Conservation (phyloP, 371 early-diverging fungal species). For the Mortierella sp. region DNA sequence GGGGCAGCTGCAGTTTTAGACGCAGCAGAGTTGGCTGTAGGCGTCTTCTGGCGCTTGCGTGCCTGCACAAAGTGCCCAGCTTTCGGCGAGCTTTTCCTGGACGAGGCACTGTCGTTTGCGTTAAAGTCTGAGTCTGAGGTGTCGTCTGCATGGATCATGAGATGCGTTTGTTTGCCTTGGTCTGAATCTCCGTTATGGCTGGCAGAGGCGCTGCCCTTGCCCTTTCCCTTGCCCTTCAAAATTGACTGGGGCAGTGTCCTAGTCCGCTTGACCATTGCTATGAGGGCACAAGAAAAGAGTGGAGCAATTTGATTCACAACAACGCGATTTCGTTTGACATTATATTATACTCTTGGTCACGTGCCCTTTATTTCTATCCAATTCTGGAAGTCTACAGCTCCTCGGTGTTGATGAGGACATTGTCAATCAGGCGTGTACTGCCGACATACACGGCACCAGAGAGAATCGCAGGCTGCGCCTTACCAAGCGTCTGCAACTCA, state of each 20-base stretch:
- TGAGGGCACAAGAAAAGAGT: no score
- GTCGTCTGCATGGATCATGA: neutral
- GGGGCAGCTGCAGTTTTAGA: conserved; percentile 9
- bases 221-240: no score
- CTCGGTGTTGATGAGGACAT: conserved; percentile 67
- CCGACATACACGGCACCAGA: conserved; percentile 92
- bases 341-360: no score
- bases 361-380: no score
- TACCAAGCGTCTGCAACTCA: conserved; percentile 66
- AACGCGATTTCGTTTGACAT: no score
- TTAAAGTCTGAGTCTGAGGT: neutral
- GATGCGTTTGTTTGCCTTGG: neutral
- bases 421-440: conserved; percentile 94
- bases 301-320: no score
- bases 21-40: neutral
- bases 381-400: conserved; percentile 42
- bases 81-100: neutral
- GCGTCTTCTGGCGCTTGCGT: neutral
- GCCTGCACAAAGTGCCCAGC: neutral
- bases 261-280: no score
- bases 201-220: no score
- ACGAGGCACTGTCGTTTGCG: neutral
- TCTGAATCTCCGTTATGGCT: neutral
- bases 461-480: conserved; percentile 79
- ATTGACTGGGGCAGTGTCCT: no score